phyloP scores from a whole-genome alignment of 2,329 filamentous ascomycete genomes.

The Beauveria sp. region DNA sequence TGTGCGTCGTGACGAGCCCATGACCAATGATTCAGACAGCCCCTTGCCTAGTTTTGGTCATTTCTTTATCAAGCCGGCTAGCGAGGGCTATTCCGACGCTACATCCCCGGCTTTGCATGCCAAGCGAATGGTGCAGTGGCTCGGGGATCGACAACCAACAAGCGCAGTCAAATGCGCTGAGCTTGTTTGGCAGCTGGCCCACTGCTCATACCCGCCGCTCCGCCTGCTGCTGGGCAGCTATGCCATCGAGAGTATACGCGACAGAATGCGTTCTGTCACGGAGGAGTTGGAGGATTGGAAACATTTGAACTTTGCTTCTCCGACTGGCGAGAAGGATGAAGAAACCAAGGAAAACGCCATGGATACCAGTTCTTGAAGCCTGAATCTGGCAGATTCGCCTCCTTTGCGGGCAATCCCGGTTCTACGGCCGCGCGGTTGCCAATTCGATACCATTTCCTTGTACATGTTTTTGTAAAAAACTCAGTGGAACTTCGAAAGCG shows the following conservation, averaged over 20 bases:
- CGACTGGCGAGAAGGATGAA: slow-evolving; percentile 9
- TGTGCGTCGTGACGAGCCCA: slow-evolving; percentile 74
- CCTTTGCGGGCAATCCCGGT: background rate
- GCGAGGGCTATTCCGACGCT: slow-evolving; percentile 68
- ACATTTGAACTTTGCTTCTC: slow-evolving; percentile 59
- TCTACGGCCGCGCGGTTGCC: background rate
- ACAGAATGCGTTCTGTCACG: slow-evolving; percentile 80
- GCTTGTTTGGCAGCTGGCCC: slow-evolving; percentile 87
- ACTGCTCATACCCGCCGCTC: slow-evolving; percentile 89
- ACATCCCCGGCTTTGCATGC: slow-evolving; percentile 84
- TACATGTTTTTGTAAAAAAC: too few species aligned
- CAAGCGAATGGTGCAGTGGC: slow-evolving; percentile 86
- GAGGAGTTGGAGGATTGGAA: slow-evolving; percentile 96
- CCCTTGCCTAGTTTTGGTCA: slow-evolving; percentile 80
- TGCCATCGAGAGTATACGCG: slow-evolving; percentile 90
- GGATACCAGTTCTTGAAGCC: slow-evolving; percentile 6
- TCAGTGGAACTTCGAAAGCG: too few species aligned
- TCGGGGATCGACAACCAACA: slow-evolving; percentile 85
- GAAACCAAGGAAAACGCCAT: slow-evolving; percentile 2
- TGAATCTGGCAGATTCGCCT: background rate
- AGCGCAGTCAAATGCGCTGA: slow-evolving; percentile 90
- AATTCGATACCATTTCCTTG: background rate
- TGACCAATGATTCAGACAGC: slow-evolving; percentile 35
- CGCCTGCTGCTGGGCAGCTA: slow-evolving; percentile 84
- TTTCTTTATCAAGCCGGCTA: slow-evolving; percentile 81